phyloP scores from a whole-genome alignment of 345 rosid species.

The Melaleuca quinquenervia region DNA sequence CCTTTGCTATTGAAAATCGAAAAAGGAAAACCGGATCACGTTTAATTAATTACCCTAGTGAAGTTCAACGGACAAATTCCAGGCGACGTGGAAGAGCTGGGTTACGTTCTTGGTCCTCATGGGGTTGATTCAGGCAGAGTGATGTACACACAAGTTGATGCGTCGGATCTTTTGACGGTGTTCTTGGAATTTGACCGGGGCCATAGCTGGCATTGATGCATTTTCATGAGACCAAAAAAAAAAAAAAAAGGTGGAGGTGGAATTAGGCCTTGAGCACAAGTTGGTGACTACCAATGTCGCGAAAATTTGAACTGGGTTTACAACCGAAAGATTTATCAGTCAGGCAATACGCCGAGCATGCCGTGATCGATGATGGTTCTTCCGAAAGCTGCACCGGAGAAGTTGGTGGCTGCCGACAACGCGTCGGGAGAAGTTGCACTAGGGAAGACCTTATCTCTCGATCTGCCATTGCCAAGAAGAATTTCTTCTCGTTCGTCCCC shows the following conservation, averaged over 20 bases:
- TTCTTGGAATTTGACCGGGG: not conserved
- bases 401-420: not conserved
- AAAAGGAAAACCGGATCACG: not conserved
- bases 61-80: not conserved
- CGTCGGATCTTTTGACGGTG: not conserved
- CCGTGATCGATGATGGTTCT: not conserved
- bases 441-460: not conserved
- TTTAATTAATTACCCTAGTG: not conserved
- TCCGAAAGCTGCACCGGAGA: not conserved
- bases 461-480: accelerated
- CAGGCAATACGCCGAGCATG: not conserved
- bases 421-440: too few species aligned
- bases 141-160: not conserved
- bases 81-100: not conserved
- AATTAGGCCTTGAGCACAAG: not conserved
- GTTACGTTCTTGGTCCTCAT: not conserved
- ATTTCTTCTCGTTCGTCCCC: not conserved
- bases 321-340: not conserved
- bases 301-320: not conserved
- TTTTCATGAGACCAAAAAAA: not conserved
- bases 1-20: not conserved
- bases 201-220: not conserved
- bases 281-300: not conserved
- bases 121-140: not conserved
- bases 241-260: not conserved